These are phyloP conservation scores for Cucurbita ficifolia DNA, from an alignment of 306 rosid species.

Conservation along the genomic window DNA sequence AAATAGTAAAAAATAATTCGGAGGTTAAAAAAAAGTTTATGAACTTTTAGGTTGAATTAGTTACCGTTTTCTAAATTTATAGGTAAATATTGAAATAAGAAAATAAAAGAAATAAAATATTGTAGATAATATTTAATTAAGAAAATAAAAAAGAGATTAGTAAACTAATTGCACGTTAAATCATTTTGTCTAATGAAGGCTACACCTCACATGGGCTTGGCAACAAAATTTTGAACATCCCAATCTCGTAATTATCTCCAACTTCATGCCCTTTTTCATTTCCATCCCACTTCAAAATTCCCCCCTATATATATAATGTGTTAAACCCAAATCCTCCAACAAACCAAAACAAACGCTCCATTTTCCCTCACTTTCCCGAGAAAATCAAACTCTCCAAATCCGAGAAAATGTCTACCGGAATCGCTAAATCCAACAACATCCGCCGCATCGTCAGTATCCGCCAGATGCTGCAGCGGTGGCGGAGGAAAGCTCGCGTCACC, in stretches of 20 bases:
- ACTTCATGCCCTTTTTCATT: conserved; percentile 9
- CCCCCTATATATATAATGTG: neutral
- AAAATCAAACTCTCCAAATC: neutral
- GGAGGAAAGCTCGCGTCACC: conserved; percentile 31
- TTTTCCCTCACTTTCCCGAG: neutral
- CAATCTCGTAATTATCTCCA: conserved; percentile 52
- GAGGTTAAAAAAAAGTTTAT: too few relatives aligned
- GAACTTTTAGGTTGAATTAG: too few relatives aligned
- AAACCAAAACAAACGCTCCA: neutral
- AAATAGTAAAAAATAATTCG: too few relatives aligned
- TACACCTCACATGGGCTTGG: conserved; percentile 18
- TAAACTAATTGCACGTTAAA: conserved; percentile 8
- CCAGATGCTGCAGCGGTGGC: conserved; percentile 77
- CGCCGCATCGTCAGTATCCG: conserved; percentile 73
- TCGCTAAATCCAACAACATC: conserved; percentile 44
- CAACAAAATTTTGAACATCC: conserved; percentile 1
- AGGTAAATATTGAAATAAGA: too few relatives aligned
- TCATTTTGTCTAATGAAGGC: neutral
- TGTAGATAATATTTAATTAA: too few relatives aligned
- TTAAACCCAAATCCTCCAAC: neutral
- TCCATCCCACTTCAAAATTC: neutral
- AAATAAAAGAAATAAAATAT: too few relatives aligned
- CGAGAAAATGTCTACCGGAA: conserved; percentile 22
- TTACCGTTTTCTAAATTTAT: too few relatives aligned
- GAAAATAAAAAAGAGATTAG: neutral